A percentile compares a stretch with the other conserved stretches of the same genome.
These are phyloP conservation scores for Colletotrichum orchidophilum DNA, from an alignment of 2,329 filamentous ascomycete species.

Conservation along the genomic window DNA sequence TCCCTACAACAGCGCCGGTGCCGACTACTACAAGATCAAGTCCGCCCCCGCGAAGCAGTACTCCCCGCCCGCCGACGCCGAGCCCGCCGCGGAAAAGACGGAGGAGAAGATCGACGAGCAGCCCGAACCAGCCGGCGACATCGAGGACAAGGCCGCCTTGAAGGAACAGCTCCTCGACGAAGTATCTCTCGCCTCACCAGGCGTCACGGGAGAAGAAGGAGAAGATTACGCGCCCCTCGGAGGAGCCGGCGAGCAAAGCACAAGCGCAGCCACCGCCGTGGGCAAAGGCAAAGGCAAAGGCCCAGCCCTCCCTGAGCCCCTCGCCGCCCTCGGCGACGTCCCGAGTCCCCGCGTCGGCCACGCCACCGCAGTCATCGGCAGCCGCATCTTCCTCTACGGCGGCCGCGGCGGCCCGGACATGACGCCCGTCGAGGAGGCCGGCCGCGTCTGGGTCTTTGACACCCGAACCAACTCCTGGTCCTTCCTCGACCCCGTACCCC, in stretches of 20 bases:
- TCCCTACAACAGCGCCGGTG: conserved; percentile 63
- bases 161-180: conserved; percentile 52
- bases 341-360: conserved; percentile 78
- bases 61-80: conserved; percentile 32
- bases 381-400: conserved; percentile 82
- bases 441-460: conserved; percentile 81
- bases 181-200: conserved; percentile 49
- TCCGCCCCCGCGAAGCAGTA: conserved; percentile 50
- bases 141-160: conserved; percentile 34
- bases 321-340: conserved; percentile 51
- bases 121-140: conserved; percentile 28
- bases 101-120: conserved; percentile 1
- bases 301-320: conserved; percentile 35
- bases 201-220: conserved; percentile 36
- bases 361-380: conserved; percentile 73
- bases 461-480: conserved; percentile 72
- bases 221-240: conserved; percentile 30
- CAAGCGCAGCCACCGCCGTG: conserved; percentile 23
- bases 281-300: conserved; percentile 52
- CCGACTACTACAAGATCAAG: conserved; percentile 68
- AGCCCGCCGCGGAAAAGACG: conserved; percentile 19
- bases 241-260: background rate
- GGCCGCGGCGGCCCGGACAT: conserved; percentile 77
- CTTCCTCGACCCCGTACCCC: conserved; percentile 65
- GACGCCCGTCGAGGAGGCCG: conserved; percentile 77